A percentile compares a stretch with the other conserved stretches of the same genome.
These are phyloP conservation scores for Ogataea trehaloabstinens DNA, from an alignment of 805 yeast species.

Conservation along the genomic window DNA sequence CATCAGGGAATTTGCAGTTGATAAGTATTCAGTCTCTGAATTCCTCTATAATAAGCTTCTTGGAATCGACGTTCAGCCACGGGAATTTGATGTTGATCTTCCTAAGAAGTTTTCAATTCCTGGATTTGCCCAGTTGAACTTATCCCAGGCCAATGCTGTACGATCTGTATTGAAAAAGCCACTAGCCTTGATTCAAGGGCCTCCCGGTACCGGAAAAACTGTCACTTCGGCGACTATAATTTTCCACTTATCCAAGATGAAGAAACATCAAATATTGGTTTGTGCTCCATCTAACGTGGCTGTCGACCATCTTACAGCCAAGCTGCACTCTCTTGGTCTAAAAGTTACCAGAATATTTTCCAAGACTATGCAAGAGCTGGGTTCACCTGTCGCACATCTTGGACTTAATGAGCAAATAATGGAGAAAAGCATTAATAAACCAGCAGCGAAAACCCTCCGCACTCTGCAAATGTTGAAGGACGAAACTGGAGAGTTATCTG, in stretches of 20 bases:
- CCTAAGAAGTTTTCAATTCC: constrained; percentile 65
- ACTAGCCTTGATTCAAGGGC: constrained; percentile 84
- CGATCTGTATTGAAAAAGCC: constrained; percentile 66
- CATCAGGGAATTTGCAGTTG: constrained; percentile 65
- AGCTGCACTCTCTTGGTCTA: constrained; percentile 67
- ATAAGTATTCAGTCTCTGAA: constrained; percentile 66
- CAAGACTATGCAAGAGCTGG: constrained; percentile 76
- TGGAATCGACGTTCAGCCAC: constrained; percentile 72
- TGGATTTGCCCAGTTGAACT: constrained; percentile 66
- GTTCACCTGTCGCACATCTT: constrained; percentile 54
- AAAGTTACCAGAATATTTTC: constrained; percentile 79
- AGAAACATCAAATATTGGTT: constrained; percentile 67
- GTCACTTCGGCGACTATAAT: constrained; percentile 89
- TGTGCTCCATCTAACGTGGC: constrained; percentile 97
- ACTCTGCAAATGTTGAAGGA: constrained; percentile 57
- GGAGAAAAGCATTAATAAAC: constrained; percentile 17
- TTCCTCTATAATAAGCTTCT: constrained; percentile 73
- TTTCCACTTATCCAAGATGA: constrained; percentile 65
- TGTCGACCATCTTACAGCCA: constrained; percentile 82
- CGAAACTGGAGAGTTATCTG: constrained; percentile 67
- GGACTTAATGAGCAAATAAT: constrained; percentile 48
- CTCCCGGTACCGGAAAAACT: constrained; percentile 96
- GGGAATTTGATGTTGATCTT: constrained; percentile 57
- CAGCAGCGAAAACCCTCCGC: constrained; percentile 51
- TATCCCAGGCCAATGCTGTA: constrained; percentile 79